phyloP scores from a whole-genome alignment of 2,329 filamentous ascomycete genomes.

The Rhinocladiella mackenziei region DNA sequence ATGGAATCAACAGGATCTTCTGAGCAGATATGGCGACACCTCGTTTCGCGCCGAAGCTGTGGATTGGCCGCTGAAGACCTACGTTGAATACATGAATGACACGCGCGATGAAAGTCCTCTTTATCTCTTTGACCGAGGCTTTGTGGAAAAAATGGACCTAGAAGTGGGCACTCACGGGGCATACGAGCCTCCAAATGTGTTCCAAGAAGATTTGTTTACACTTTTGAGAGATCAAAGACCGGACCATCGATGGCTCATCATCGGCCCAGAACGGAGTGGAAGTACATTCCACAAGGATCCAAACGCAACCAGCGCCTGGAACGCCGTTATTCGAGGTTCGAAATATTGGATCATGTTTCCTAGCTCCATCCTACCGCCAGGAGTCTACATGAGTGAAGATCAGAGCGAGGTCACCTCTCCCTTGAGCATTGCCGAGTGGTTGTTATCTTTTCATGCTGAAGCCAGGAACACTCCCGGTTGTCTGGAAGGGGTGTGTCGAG shows the following conservation, averaged over 20 bases:
- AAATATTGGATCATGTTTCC: slow-evolving; percentile 99
- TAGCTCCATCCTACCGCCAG: slow-evolving; percentile 62
- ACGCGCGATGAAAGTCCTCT: slow-evolving; percentile 82
- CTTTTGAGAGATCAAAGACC: slow-evolving; percentile 74
- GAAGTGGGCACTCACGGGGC: slow-evolving; percentile 50
- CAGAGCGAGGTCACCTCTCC: slow-evolving; percentile 91
- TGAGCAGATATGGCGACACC: slow-evolving; percentile 60
- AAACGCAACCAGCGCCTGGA: slow-evolving; percentile 76
- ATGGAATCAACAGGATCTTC: slow-evolving; percentile 69
- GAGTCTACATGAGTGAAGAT: slow-evolving; percentile 84
- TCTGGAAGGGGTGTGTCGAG: slow-evolving; percentile 75
- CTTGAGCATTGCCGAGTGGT: slow-evolving; percentile 93
- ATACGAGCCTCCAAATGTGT: slow-evolving; percentile 80
- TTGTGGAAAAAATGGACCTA: slow-evolving; percentile 80
- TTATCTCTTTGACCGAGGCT: slow-evolving; percentile 85
- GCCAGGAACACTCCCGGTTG: slow-evolving; percentile 73
- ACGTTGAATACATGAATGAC: slow-evolving; percentile 74
- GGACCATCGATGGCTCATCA: slow-evolving; percentile 86
- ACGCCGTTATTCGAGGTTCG: slow-evolving; percentile 79
- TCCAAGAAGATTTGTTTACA: slow-evolving; percentile 80
- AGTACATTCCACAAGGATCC: slow-evolving; percentile 91
- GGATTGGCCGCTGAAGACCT: slow-evolving; percentile 81
- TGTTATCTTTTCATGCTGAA: slow-evolving; percentile 81
- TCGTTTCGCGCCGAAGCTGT: slow-evolving; percentile 87
- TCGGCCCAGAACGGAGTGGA: slow-evolving; percentile 80